A percentile compares a stretch with the other conserved stretches of the same genome.
Conservation (phyloP, 2,329 filamentous ascomycete species). For the Hymenoscyphus fraxineus region DNA sequence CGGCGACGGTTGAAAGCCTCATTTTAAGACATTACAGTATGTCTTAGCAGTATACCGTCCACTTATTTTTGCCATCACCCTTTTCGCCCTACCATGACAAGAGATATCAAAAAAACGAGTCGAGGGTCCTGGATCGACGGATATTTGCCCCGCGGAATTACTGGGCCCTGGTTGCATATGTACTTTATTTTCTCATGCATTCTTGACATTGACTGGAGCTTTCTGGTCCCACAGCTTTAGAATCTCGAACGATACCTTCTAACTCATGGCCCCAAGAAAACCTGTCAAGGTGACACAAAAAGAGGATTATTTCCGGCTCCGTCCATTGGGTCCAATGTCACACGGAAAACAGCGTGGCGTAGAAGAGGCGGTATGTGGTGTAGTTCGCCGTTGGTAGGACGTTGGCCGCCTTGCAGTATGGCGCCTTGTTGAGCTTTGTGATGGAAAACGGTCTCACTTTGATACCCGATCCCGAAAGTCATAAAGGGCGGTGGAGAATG, state of each 20-base stretch:
- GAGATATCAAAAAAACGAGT: background rate
- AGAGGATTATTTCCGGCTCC: background rate
- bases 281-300: background rate
- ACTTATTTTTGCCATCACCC: background rate
- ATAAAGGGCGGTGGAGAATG: background rate
- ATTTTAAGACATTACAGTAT: background rate
- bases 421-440: background rate
- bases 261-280: background rate
- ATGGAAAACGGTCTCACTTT: background rate
- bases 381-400: background rate
- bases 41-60: background rate
- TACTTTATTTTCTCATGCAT: background rate
- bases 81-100: background rate
- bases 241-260: background rate
- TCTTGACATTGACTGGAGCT: background rate
- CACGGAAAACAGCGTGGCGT: background rate
- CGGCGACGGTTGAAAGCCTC: background rate
- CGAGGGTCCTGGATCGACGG: background rate
- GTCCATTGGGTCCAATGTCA: background rate
- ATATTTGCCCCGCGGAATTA: background rate
- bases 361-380: background rate
- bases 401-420: background rate
- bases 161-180: background rate
- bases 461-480: background rate
- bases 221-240: background rate